Evolutionary conservation across 2,329 filamentous ascomycete genomes (phyloP).

Genomic region (Phaeoacremonium minimum): DNA sequence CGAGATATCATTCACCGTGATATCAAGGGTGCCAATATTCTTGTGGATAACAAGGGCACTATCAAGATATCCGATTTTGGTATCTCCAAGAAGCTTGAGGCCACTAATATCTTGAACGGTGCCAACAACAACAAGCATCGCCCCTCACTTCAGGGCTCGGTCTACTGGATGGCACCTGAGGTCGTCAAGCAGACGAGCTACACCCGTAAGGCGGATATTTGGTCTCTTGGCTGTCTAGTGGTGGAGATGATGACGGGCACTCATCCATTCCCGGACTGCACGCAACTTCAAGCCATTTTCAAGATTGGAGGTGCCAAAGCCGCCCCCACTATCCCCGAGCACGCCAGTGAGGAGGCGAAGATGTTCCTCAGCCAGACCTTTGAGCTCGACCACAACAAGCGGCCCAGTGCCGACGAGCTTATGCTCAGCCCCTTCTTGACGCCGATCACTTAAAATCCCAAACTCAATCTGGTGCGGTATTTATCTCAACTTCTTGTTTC

Average conservation of each 20-base stretch:
- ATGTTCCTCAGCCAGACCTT: slow-evolving; percentile 86
- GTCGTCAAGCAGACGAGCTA: slow-evolving; percentile 97
- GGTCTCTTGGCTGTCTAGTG: slow-evolving; percentile 93
- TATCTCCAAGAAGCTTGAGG: slow-evolving; percentile 96
- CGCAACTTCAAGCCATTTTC: slow-evolving; percentile 96
- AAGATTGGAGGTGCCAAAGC: slow-evolving; percentile 90
- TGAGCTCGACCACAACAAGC: slow-evolving; percentile 89
- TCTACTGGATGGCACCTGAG: slow-evolving; percentile 99
- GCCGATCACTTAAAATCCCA: slow-evolving; percentile 59
- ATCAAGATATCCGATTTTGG: slow-evolving; percentile 99
- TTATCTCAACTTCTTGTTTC: not conserved
- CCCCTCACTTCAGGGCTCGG: slow-evolving; percentile 87
- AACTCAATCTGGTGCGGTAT: not conserved
- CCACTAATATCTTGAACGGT: slow-evolving; percentile 73
- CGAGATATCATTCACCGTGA: slow-evolving; percentile 97
- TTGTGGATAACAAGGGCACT: slow-evolving; percentile 97
- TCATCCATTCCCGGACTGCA: slow-evolving; percentile 95
- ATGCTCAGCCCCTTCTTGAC: slow-evolving; percentile 78
- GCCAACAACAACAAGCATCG: slow-evolving; percentile 64
- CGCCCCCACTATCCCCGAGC: slow-evolving; percentile 81
- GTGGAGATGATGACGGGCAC: slow-evolving; percentile 99
- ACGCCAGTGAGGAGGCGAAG: slow-evolving; percentile 78
- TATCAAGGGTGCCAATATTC: slow-evolving; percentile 98
- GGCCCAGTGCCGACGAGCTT: slow-evolving; percentile 88
- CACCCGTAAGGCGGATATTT: slow-evolving; percentile 97